phyloP scores from a whole-genome alignment of 2,329 filamentous ascomycete species.

The Diaporthe sp. region DNA sequence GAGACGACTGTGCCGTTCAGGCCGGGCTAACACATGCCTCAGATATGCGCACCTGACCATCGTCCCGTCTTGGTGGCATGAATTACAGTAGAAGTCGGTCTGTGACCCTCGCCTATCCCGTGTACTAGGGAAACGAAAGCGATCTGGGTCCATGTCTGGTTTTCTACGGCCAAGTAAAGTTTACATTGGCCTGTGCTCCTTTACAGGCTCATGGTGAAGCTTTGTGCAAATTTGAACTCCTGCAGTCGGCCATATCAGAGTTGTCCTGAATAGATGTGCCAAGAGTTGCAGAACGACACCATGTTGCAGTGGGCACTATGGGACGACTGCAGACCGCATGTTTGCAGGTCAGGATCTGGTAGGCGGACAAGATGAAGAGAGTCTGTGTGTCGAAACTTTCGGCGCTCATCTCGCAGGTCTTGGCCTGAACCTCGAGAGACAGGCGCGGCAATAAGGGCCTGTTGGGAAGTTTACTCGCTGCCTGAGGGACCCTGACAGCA shows the following conservation, averaged over 20 bases:
- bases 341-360: conserved; percentile 28
- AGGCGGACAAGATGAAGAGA: conserved; percentile 11
- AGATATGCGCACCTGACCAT: conserved; percentile 36
- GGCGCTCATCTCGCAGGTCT: conserved; percentile 11
- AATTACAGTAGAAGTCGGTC: conserved; percentile 16
- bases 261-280: conserved; percentile 15
- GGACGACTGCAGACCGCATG: conserved; percentile 37
- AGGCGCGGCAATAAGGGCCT: background rate
- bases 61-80: conserved; percentile 34
- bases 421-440: conserved; percentile 28
- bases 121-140: background rate
- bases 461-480: background rate
- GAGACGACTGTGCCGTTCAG: conserved; percentile 35
- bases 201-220: background rate
- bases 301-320: conserved; percentile 33
- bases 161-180: conserved; percentile 3
- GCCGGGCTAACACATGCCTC: conserved; percentile 36
- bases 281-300: conserved; percentile 28
- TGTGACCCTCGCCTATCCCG: background rate
- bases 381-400: conserved; percentile 29
- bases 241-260: background rate
- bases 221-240: background rate
- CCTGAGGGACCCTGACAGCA: background rate
- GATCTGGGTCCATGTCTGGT: background rate
- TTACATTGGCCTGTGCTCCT: background rate